These are phyloP conservation scores for Chaetomium globosum DNA, from an alignment of 2,329 filamentous ascomycete species.

Conservation along the genomic window DNA sequence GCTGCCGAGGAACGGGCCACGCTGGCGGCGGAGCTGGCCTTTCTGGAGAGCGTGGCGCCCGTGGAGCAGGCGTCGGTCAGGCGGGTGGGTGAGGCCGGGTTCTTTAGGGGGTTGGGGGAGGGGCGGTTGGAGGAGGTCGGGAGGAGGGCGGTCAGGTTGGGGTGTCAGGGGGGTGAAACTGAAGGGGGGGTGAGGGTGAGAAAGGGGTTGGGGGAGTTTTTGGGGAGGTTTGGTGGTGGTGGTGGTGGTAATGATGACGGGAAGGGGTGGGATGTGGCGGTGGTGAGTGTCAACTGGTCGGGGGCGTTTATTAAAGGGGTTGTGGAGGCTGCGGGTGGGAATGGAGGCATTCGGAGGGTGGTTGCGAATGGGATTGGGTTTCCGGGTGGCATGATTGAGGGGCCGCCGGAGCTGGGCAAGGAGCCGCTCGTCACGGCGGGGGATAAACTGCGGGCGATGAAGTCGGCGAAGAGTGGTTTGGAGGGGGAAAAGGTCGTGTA, in stretches of 20 bases:
- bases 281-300: slow-evolving; percentile 37
- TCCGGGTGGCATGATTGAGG: slow-evolving; percentile 46
- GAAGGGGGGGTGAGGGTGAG: slow-evolving; percentile 22
- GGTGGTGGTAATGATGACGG: slow-evolving; percentile 30
- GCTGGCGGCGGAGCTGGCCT: slow-evolving; percentile 47
- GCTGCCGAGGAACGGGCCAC: slow-evolving; percentile 42
- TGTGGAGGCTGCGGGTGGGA: slow-evolving; percentile 12
- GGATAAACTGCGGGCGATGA: slow-evolving; percentile 33
- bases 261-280: slow-evolving; percentile 24
- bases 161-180: slow-evolving; percentile 41
- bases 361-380: slow-evolving; percentile 38
- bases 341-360: slow-evolving; percentile 11
- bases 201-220: slow-evolving; percentile 46
- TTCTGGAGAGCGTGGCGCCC: slow-evolving; percentile 47
- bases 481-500: slow-evolving; percentile 48
- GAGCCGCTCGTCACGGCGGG: slow-evolving; percentile 31
- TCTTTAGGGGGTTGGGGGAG: slow-evolving; percentile 50
- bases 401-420: slow-evolving; percentile 40
- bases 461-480: slow-evolving; percentile 16
- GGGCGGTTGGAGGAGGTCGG: slow-evolving; percentile 46
- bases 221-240: slow-evolving; percentile 26
- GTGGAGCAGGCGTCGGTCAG: slow-evolving; percentile 53
- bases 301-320: slow-evolving; percentile 33
- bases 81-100: slow-evolving; percentile 47
- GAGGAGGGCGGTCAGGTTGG: slow-evolving; percentile 43